phyloP scores from a whole-genome alignment of 768 basidiomycete genomes.

The Pleurotus pulmonarius region DNA sequence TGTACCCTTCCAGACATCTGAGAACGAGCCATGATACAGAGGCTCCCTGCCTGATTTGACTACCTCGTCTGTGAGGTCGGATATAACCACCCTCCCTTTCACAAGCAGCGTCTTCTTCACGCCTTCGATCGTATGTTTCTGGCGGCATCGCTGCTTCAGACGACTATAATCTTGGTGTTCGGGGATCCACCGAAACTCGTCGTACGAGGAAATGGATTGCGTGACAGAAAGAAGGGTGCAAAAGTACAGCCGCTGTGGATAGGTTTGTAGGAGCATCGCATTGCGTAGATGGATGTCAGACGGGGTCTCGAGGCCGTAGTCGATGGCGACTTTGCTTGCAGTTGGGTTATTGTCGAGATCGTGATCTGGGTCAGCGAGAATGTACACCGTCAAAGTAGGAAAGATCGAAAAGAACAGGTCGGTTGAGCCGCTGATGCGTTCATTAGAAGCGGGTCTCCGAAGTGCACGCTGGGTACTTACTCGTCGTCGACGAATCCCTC shows the following conservation, averaged over 20 bases:
- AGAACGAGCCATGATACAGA: slow-evolving; percentile 52
- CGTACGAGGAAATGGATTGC: slow-evolving; percentile 51
- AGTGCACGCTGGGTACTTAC: slow-evolving; percentile 21
- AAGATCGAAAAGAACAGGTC: slow-evolving; percentile 55
- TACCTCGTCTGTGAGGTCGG: slow-evolving; percentile 57
- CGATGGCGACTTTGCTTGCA: slow-evolving; percentile 28
- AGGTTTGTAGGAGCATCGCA: slow-evolving; percentile 52
- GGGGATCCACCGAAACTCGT: slow-evolving; percentile 53
- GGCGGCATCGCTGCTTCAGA: slow-evolving; percentile 52
- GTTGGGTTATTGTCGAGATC: slow-evolving; percentile 14
- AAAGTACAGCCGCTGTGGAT: slow-evolving; percentile 48
- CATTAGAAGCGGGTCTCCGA: not conserved
- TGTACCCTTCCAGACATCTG: slow-evolving; percentile 58
- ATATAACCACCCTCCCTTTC: slow-evolving; percentile 43
- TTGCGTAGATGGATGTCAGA: slow-evolving; percentile 61
- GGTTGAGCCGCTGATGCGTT: slow-evolving; percentile 29
- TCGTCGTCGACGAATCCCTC: slow-evolving; percentile 41
- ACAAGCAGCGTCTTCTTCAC: slow-evolving; percentile 54
- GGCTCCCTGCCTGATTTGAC: slow-evolving; percentile 41
- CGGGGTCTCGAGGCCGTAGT: slow-evolving; percentile 46
- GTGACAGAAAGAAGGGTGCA: slow-evolving; percentile 48
- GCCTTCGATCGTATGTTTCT: slow-evolving; percentile 50
- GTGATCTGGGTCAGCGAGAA: slow-evolving; percentile 34
- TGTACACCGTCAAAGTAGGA: slow-evolving; percentile 50
- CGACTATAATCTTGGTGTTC: slow-evolving; percentile 53